Evolutionary conservation across 2,329 filamentous ascomycete species (phyloP).

Genomic region (Monilinia aucupariae): DNA sequence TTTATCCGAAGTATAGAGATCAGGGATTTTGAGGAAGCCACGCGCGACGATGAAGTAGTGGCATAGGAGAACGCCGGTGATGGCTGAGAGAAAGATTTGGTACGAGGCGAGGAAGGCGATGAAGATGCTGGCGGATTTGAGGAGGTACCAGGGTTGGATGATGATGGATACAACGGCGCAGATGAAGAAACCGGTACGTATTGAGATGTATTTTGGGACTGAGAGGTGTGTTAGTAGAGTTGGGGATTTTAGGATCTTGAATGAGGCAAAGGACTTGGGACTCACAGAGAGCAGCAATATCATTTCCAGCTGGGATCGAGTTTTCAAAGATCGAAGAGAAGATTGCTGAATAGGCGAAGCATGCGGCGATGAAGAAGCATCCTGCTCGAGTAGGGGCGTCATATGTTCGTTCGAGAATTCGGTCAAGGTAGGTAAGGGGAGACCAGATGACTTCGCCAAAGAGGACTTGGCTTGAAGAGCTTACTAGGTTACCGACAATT

Average conservation of each 20-base stretch:
- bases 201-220: conserved; percentile 38
- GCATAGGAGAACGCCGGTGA: conserved; percentile 40
- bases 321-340: conserved; percentile 43
- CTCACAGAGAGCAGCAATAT: conserved; percentile 35
- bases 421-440: conserved; percentile 37
- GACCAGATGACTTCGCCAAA: conserved; percentile 38
- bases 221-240: not conserved
- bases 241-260: not conserved
- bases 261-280: not conserved
- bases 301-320: conserved; percentile 39
- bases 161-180: conserved; percentile 36
- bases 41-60: conserved; percentile 41
- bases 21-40: conserved; percentile 36
- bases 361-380: conserved; percentile 40
- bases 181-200: conserved; percentile 39
- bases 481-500: conserved; percentile 40
- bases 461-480: conserved; percentile 32
- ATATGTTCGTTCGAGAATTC: conserved; percentile 36
- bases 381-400: conserved; percentile 37
- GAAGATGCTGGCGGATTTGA: conserved; percentile 37
- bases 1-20: conserved; percentile 34
- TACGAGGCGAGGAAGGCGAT: conserved; percentile 41
- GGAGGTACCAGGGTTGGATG: conserved; percentile 39
- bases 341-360: conserved; percentile 41
- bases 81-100: conserved; percentile 40